Evolutionary conservation across 2,329 filamentous ascomycete genomes (phyloP), one percentile per base, ranked within the genome.

Genomic region (Celoporthe dispersa): DNA sequence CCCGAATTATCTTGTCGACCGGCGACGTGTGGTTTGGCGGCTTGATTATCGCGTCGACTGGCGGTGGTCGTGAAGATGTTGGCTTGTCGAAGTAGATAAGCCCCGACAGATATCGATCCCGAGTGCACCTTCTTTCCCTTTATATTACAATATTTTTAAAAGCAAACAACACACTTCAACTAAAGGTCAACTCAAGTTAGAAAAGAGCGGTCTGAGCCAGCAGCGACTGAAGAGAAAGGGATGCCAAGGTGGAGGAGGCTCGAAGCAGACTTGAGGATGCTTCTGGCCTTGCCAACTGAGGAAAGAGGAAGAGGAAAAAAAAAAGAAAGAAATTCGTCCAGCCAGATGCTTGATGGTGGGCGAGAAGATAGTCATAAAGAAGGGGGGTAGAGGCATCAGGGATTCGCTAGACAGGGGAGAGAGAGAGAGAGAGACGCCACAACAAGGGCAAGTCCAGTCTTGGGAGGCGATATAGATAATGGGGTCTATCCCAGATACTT

Each of bases 151-250:
- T 75, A 55, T 60, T 62, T 62, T 31, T 70, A 70, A 59, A 48
- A 48, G 2, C 55, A 69, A 48, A 53, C 33, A 69, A 71, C 60
- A 61, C 66, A 70, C 70, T 73, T 73, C n/a, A 78, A 76, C 73
- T 72, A 73, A 77, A 77, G 75, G 74, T 74, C 73, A 73, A 73
- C 68, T 74, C 77, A 76, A 75, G 75, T 71, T 73, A 77, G 78
- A 81, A 85, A 83, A 80, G 81, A 85, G 80, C 76, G 81, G 82
- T 86, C 86, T 88, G 86, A 88, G 81, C 87, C 86, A 89, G 88
- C 87, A 88, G 87, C 80, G 79, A 81, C 76, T 77, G 78, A 83
- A 82, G 79, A 77, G 79, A 80, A 79, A 76, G 72, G 73, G 75
- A 74, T 75, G 75, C 76, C 78, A 76, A 79, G 76, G 77, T 76